A percentile compares a stretch with the other conserved stretches of the same genome.
Conservation (phyloP, 129 eudicot species). For the Centella asiatica region DNA sequence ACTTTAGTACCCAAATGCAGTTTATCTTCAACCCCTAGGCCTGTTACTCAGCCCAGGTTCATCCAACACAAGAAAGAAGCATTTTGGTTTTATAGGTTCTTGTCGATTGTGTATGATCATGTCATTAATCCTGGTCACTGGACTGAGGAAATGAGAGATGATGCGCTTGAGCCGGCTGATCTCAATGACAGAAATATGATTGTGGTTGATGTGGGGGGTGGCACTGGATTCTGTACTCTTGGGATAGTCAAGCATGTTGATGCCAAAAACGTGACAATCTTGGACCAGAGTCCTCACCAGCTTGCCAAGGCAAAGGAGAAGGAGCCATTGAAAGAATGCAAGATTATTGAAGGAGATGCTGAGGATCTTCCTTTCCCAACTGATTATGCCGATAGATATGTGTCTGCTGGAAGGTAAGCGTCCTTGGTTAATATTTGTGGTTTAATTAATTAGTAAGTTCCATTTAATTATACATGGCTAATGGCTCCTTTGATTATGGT, state of each 20-base stretch:
- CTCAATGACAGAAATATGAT: not conserved
- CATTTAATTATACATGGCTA: not conserved
- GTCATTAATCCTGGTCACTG: constrained; percentile 1
- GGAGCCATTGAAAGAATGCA: constrained; percentile 1
- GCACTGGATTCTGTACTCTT: constrained; percentile 1
- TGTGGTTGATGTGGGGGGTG: constrained; percentile 3
- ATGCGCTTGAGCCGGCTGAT: constrained; percentile 3
- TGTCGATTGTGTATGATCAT: constrained; percentile 6
- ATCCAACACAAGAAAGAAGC: constrained; percentile 9
- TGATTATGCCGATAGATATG: constrained; percentile 7
- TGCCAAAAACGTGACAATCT: constrained; percentile 1
- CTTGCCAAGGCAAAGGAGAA: not conserved
- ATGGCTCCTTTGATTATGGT: not conserved
- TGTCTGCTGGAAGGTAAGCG: constrained; percentile 2
- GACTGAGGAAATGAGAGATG: constrained; percentile 9
- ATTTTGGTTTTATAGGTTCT: constrained; percentile 8
- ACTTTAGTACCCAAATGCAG: not conserved
- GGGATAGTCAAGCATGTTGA: not conserved
- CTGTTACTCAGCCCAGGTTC: constrained; percentile 9
- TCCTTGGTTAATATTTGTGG: not conserved
- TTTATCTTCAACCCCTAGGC: not conserved
- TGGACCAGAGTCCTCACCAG: not conserved
- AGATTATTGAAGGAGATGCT: constrained; percentile 3
- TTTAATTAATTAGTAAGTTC: not conserved
- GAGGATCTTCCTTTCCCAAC: constrained; percentile 8